A percentile compares a stretch with the other conserved stretches of the same genome.
Conservation (phyloP, 2,329 filamentous ascomycete genomes). For the Achaetomium macrosporum region DNA sequence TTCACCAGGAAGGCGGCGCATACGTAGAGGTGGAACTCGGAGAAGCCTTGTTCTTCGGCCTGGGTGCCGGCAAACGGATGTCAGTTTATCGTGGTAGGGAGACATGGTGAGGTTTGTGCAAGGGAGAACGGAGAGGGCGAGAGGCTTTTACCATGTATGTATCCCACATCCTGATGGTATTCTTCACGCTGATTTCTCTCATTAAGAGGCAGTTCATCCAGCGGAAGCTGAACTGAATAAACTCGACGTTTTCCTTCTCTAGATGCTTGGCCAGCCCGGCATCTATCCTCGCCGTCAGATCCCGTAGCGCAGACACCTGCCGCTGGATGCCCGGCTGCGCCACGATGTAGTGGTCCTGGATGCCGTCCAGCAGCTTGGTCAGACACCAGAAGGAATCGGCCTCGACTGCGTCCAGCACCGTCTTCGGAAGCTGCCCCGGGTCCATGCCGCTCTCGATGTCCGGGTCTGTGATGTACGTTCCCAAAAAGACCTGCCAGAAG, state of each 20-base stretch:
- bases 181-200: slow-evolving; percentile 93
- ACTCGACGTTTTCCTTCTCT: slow-evolving; percentile 87
- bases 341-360: slow-evolving; percentile 98
- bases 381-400: slow-evolving; percentile 98
- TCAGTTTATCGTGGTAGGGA: not conserved
- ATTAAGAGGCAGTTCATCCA: slow-evolving; percentile 99
- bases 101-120: too few species aligned
- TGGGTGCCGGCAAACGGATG: slow-evolving; percentile 32
- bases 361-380: slow-evolving; percentile 95
- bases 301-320: slow-evolving; percentile 81
- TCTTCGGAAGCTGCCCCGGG: slow-evolving; percentile 82
- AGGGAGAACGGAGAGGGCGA: not conserved
- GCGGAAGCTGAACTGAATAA: slow-evolving; percentile 97
- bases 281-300: slow-evolving; percentile 88
- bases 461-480: slow-evolving; percentile 88
- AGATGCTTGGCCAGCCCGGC: slow-evolving; percentile 77
- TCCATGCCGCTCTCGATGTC: slow-evolving; percentile 95
- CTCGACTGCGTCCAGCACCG: slow-evolving; percentile 92
- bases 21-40: slow-evolving; percentile 95
- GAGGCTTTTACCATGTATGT: slow-evolving; percentile 78
- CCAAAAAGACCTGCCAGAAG: slow-evolving; percentile 96
- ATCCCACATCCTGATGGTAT: slow-evolving; percentile 99
- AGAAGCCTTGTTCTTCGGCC: slow-evolving; percentile 98
- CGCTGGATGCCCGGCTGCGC: slow-evolving; percentile 95
- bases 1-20: slow-evolving; percentile 97